Conservation (phyloP, 2,329 filamentous ascomycete genomes). For the Cyclaneusma minus region DNA sequence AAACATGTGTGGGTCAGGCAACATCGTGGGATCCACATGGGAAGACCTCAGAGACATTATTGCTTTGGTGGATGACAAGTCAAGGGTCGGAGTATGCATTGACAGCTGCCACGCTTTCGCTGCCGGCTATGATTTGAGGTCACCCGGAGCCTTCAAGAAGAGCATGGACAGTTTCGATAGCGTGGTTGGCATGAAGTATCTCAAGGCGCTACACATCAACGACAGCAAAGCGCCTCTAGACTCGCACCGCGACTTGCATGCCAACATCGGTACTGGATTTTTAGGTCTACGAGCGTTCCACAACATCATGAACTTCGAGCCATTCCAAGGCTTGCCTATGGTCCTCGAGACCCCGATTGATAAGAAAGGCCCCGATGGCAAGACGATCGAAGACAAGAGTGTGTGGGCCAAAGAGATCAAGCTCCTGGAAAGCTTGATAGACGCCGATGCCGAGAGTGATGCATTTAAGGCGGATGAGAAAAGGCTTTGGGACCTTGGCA, state of each 20-base stretch:
- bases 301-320: constrained; percentile 69
- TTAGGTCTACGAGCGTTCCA: constrained; percentile 83
- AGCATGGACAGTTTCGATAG: constrained; percentile 66
- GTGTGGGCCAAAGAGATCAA: constrained; percentile 95
- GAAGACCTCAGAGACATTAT: constrained; percentile 82
- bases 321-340: constrained; percentile 70
- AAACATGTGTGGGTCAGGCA: constrained; percentile 87
- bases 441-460: constrained; percentile 60
- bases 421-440: constrained; percentile 74
- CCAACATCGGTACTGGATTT: constrained; percentile 92
- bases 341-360: constrained; percentile 95
- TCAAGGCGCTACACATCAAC: constrained; percentile 81
- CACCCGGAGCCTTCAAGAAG: constrained; percentile 53
- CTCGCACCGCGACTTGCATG: constrained; percentile 78
- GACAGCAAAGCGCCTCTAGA: constrained; percentile 83
- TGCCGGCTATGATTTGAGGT: constrained; percentile 78
- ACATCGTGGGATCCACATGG: constrained; percentile 73
- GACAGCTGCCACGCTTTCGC: constrained; percentile 97
- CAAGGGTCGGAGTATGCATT: constrained; percentile 79
- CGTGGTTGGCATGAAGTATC: constrained; percentile 61
- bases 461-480: constrained; percentile 54
- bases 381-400: constrained; percentile 58
- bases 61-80: constrained; percentile 60
- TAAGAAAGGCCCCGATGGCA: constrained; percentile 46
- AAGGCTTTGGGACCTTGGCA: constrained; percentile 51